Conservation (phyloP, 1,139 yeast species). For the Schwanniomyces etchellsii region DNA sequence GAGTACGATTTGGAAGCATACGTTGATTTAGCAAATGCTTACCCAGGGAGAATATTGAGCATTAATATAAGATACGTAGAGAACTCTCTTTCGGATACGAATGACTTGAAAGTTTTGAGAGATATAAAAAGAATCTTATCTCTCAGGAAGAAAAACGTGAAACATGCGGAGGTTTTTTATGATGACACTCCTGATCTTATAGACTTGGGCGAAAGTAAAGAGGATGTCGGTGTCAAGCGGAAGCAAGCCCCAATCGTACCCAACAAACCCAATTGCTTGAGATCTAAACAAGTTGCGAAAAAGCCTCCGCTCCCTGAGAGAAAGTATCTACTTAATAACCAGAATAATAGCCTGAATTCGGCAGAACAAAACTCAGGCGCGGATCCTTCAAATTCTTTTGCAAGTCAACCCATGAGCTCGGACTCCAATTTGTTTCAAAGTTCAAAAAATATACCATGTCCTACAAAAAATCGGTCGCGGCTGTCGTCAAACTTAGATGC, state of each 20-base stretch:
- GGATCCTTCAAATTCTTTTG: no score
- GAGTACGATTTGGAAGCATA: slow-evolving; percentile 94
- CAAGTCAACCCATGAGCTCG: no score
- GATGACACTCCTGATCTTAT: slow-evolving; percentile 18
- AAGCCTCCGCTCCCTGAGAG: slow-evolving; percentile 20
- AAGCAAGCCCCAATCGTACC: slow-evolving; percentile 37
- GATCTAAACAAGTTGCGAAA: slow-evolving; percentile 10
- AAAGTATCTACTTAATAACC: not conserved
- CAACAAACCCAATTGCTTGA: slow-evolving; percentile 29
- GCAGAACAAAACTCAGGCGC: no score
- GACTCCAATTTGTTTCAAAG: no score
- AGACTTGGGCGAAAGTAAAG: slow-evolving; percentile 23
- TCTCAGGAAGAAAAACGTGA: slow-evolving; percentile 1
- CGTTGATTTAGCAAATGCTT: slow-evolving; percentile 55
- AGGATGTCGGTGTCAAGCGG: slow-evolving; percentile 9
- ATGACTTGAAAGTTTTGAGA: slow-evolving; percentile 34
- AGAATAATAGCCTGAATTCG: no score
- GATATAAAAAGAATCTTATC: slow-evolving; percentile 21
- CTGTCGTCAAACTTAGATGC: no score
- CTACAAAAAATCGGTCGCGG: no score
- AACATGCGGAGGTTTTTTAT: not conserved
- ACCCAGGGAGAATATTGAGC: slow-evolving; percentile 61
- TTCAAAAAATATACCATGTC: no score
- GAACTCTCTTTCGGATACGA: slow-evolving; percentile 53
- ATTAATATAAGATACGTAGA: slow-evolving; percentile 81